Percentiles rank a stretch among this genome's conserved stretches.
Conservation (phyloP, 306 rosid genomes). For the Dicorynia guianensis region DNA sequence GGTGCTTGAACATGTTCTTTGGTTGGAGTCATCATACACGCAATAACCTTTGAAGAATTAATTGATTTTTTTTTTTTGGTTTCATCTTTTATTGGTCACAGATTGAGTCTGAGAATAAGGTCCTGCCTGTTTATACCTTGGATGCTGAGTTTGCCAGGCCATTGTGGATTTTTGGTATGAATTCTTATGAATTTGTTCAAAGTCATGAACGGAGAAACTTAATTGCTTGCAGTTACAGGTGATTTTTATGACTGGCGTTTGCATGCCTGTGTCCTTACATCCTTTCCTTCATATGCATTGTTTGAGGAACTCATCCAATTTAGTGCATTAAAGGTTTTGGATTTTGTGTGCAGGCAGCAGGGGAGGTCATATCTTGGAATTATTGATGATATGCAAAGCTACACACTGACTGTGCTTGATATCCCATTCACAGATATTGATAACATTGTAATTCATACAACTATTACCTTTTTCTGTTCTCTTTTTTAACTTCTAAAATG, state of each 20-base stretch:
- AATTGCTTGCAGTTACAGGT: constrained; percentile 93
- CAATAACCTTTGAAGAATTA: constrained; percentile 6
- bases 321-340: constrained; percentile 24
- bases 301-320: not conserved
- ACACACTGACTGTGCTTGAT: constrained; percentile 61
- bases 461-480: constrained; percentile 27
- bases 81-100: constrained; percentile 46
- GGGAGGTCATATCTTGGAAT: constrained; percentile 91
- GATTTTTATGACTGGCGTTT: constrained; percentile 30
- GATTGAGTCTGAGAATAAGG: constrained; percentile 83
- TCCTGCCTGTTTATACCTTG: constrained; percentile 61
- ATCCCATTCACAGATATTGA: constrained; percentile 84
- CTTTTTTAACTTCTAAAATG: not conserved
- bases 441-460: constrained; percentile 61
- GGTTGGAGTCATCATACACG: not conserved
- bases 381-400: constrained; percentile 67
- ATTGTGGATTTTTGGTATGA: constrained; percentile 76
- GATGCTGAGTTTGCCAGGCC: constrained; percentile 91
- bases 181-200: constrained; percentile 82
- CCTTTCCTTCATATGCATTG: constrained; percentile 11
- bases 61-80: constrained; percentile 16
- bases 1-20: constrained; percentile 34
- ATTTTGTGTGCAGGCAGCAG: constrained; percentile 64
- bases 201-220: constrained; percentile 47
- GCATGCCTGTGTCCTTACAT: constrained; percentile 19